A percentile compares a stretch with the other conserved stretches of the same genome.
Conservation (phyloP, 2,329 filamentous ascomycete genomes). For the Leptographium wingfieldii region DNA sequence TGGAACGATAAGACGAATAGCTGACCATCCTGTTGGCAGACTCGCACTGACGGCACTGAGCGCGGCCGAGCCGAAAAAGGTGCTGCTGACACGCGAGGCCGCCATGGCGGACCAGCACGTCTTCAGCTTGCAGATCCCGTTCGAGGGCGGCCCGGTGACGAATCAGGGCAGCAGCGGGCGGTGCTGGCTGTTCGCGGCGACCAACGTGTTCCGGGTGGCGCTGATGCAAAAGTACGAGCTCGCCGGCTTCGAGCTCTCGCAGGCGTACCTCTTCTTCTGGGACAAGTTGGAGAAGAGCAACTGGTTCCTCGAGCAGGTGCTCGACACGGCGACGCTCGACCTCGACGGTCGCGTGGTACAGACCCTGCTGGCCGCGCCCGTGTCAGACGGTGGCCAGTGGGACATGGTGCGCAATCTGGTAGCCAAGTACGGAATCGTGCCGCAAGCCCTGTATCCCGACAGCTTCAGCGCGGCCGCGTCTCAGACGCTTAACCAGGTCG, state of each 20-base stretch:
- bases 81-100: slow-evolving; percentile 52
- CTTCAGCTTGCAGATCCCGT: slow-evolving; percentile 72
- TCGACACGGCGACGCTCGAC: slow-evolving; percentile 58
- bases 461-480: slow-evolving; percentile 66
- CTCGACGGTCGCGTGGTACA: slow-evolving; percentile 64
- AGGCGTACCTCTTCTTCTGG: slow-evolving; percentile 84
- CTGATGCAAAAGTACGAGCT: slow-evolving; percentile 75
- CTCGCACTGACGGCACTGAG: slow-evolving; percentile 65
- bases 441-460: slow-evolving; percentile 71
- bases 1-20: no score
- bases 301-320: slow-evolving; percentile 74
- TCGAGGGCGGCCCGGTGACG: slow-evolving; percentile 72
- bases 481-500: slow-evolving; percentile 53
- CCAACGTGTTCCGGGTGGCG: slow-evolving; percentile 84
- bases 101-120: slow-evolving; percentile 60
- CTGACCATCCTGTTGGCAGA: slow-evolving; percentile 28
- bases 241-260: slow-evolving; percentile 70
- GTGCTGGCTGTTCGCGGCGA: slow-evolving; percentile 86
- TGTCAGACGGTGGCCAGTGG: slow-evolving; percentile 79
- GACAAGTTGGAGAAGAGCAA: slow-evolving; percentile 90
- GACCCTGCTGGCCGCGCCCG: slow-evolving; percentile 51
- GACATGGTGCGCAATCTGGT: slow-evolving; percentile 86
- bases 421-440: slow-evolving; percentile 77
- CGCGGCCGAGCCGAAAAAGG: slow-evolving; percentile 49
- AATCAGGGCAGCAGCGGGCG: slow-evolving; percentile 72